Evolutionary conservation across 352 stramenopile species (phyloP).

Genomic region (Elongisporangium senticosum): DNA sequence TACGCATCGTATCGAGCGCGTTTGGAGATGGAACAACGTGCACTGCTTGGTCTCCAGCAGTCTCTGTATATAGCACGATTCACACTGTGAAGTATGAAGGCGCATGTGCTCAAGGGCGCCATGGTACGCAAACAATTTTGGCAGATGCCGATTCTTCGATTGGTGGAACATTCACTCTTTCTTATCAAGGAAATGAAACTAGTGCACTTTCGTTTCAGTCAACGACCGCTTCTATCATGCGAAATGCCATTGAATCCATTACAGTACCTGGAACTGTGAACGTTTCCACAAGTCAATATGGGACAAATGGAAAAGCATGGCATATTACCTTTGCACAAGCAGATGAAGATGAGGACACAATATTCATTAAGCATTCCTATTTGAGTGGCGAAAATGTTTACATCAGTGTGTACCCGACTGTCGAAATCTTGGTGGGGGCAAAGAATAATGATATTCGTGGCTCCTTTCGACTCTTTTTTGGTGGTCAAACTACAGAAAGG

Average conservation of each 20-base stretch:
- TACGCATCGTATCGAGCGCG: conserved; percentile 35
- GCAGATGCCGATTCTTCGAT: conserved; percentile 74
- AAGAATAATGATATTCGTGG: conserved; percentile 52
- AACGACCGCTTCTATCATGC: conserved; percentile 80
- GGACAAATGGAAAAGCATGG: conserved; percentile 79
- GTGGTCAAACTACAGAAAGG: conserved; percentile 38
- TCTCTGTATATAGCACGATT: conserved; percentile 43
- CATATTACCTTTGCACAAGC: conserved; percentile 86
- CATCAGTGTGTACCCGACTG: conserved; percentile 63
- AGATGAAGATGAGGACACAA: conserved; percentile 46
- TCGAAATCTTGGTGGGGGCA: conserved; percentile 58
- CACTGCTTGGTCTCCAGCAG: conserved; percentile 26
- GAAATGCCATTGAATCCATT: conserved; percentile 85
- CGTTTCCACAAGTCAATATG: conserved; percentile 65
- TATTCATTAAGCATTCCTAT: conserved; percentile 73
- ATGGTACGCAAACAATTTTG: conserved; percentile 64
- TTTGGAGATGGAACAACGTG: conserved; percentile 30
- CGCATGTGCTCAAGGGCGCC: conserved; percentile 34
- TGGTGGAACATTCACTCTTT: conserved; percentile 87
- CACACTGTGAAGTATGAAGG: conserved; percentile 72
- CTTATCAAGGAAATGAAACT: conserved; percentile 82
- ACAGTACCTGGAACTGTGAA: conserved; percentile 75
- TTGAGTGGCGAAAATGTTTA: conserved; percentile 65
- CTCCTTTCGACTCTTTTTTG: conserved; percentile 53
- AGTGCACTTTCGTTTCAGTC: conserved; percentile 51